Conservation (phyloP, 257 asterid species). For the Solanum chilense region DNA sequence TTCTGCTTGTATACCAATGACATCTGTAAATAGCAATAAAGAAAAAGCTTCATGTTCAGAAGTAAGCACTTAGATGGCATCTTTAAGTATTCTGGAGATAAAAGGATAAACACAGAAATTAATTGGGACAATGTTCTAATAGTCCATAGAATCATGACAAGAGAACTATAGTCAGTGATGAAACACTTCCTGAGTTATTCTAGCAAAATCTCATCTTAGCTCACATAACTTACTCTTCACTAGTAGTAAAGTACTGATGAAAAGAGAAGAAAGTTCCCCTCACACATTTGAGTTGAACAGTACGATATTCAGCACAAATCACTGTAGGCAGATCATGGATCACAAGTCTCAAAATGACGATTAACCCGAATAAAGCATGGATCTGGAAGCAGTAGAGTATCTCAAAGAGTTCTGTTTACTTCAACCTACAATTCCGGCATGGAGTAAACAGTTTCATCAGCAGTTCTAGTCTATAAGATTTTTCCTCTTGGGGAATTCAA, state of each 20-base stretch:
- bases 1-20: conserved; percentile 23
- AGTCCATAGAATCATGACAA: not conserved
- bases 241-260: not conserved
- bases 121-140: not conserved
- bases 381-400: not conserved
- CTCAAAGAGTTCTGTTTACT: not conserved
- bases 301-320: not conserved
- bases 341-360: not conserved
- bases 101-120: not conserved
- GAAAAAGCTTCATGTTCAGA: not conserved
- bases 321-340: not conserved
- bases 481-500: not conserved
- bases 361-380: not conserved
- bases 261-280: not conserved
- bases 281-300: not conserved
- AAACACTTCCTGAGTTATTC: not conserved
- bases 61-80: not conserved
- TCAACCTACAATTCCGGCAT: not conserved
- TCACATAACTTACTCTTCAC: not conserved
- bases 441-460: not conserved
- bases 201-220: not conserved
- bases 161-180: not conserved
- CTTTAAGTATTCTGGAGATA: not conserved
- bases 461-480: not conserved
- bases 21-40: conserved; percentile 2